A percentile compares a stretch with the other conserved stretches of the same genome.
Evolutionary conservation across 2,329 filamentous ascomycete species (phyloP).

Genomic region (Aspergillus hortae): DNA sequence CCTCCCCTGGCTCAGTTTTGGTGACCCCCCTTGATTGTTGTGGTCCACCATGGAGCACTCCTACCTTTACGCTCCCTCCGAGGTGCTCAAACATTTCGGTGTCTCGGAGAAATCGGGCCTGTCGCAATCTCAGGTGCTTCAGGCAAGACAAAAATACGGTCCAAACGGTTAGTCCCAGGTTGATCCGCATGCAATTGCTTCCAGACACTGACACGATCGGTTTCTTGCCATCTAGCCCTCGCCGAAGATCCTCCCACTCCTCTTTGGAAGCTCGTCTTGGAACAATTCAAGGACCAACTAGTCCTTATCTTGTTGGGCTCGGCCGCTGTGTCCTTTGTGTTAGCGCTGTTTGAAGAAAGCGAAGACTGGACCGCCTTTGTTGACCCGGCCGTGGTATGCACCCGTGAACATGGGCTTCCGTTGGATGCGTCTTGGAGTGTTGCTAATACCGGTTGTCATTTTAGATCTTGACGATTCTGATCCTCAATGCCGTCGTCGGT

Average conservation of each 20-base stretch:
- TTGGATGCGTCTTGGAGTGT: background rate
- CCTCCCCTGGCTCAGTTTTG: background rate
- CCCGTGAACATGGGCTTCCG: background rate
- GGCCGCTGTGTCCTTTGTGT: conserved; percentile 85
- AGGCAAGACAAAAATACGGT: conserved; percentile 48
- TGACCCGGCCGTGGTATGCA: conserved; percentile 84
- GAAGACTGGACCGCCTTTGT: conserved; percentile 97
- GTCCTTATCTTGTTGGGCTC: conserved; percentile 93
- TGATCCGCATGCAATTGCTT: background rate
- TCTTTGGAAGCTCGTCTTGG: conserved; percentile 91
- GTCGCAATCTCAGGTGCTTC: conserved; percentile 46
- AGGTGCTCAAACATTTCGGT: conserved; percentile 52
- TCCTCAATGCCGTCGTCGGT: conserved; percentile 94
- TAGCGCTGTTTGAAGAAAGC: conserved; percentile 88
- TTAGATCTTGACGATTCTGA: conserved; percentile 91
- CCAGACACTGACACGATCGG: background rate
- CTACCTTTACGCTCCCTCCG: conserved; percentile 47
- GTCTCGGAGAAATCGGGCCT: conserved; percentile 51
- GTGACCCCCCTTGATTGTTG: conserved; percentile 8
- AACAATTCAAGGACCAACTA: conserved; percentile 99
- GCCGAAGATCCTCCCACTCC: conserved; percentile 93
- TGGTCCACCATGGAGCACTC: conserved; percentile 50
- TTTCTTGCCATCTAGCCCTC: conserved; percentile 50
- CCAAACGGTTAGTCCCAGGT: conserved; percentile 48
- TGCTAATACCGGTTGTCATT: conserved; percentile 14